phyloP scores from a whole-genome alignment of 345 rosid genomes.

The Gossypium longicalyx region DNA sequence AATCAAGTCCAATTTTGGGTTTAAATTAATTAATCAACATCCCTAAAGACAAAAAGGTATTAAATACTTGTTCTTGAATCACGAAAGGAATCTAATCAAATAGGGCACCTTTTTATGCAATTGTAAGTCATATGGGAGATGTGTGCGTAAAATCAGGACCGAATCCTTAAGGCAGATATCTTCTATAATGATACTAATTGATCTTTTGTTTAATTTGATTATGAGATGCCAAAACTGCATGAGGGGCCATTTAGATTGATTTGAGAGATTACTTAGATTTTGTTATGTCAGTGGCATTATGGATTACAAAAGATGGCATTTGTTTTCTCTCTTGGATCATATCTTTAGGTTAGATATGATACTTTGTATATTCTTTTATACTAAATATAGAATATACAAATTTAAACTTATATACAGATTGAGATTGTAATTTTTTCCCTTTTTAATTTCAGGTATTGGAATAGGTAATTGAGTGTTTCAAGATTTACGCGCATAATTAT shows the following conservation, averaged over 20 bases:
- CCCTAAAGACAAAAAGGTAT: neutral
- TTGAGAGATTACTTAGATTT: conserved; percentile 25
- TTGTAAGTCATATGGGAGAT: conserved; percentile 7
- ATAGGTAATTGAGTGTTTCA: no score
- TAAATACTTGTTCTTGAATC: neutral
- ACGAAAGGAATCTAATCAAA: neutral
- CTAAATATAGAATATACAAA: no score
- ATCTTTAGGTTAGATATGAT: neutral
- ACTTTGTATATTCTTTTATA: no score
- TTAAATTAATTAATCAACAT: neutral
- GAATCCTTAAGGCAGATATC: neutral
- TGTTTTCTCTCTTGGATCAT: neutral
- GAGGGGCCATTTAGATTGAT: neutral
- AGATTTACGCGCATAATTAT: no score
- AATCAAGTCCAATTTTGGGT: neutral
- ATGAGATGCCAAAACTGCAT: neutral
- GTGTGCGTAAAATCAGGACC: neutral
- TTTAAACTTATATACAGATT: no score
- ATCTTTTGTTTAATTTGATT: neutral
- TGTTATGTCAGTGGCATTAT: neutral
- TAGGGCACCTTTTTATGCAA: neutral
- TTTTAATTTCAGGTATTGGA: no score
- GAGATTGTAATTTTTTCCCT: no score
- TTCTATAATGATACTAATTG: neutral
- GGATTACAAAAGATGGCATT: conserved; percentile 13